Evolutionary conservation across 2,329 filamentous ascomycete species (phyloP).

Genomic region (Capronia coronata): DNA sequence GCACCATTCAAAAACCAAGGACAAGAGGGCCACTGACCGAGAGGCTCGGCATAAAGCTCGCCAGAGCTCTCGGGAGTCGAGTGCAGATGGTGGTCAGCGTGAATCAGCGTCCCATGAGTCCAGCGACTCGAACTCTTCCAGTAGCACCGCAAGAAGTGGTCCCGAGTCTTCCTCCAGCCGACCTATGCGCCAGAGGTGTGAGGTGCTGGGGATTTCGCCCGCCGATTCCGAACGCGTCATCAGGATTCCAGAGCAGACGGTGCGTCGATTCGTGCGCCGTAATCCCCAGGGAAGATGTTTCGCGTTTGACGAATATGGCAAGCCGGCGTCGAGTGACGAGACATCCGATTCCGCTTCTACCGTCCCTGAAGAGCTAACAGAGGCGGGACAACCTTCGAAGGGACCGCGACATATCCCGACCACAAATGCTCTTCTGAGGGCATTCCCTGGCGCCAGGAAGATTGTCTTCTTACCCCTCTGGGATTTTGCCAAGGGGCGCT

Average conservation of each 20-base stretch:
- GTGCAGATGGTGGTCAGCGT: background rate
- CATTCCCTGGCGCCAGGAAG: constrained; percentile 22
- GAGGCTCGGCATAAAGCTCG: background rate
- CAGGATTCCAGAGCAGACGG: constrained; percentile 36
- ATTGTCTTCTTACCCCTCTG: constrained; percentile 46
- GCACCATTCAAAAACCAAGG: constrained; percentile 9
- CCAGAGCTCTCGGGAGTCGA: background rate
- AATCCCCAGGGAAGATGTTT: constrained; percentile 49
- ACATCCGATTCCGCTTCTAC: constrained; percentile 27
- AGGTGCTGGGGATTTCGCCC: constrained; percentile 12
- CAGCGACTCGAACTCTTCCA: constrained; percentile 8
- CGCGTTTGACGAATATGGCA: constrained; percentile 77
- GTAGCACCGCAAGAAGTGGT: constrained; percentile 2
- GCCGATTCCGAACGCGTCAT: constrained; percentile 10
- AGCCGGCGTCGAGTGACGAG: constrained; percentile 72
- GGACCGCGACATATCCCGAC: constrained; percentile 7
- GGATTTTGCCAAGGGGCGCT: constrained; percentile 44
- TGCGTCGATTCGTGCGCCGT: constrained; percentile 39
- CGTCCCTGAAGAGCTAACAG: constrained; percentile 13
- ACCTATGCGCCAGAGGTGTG: constrained; percentile 30
- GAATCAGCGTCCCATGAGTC: background rate
- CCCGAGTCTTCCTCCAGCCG: constrained; percentile 8
- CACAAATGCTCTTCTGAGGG: constrained; percentile 17
- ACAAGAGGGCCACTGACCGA: no score
- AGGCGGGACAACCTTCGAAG: background rate